Conservation (phyloP, 1,139 yeast genomes). For the Barnettozyma hawaiiensis region DNA sequence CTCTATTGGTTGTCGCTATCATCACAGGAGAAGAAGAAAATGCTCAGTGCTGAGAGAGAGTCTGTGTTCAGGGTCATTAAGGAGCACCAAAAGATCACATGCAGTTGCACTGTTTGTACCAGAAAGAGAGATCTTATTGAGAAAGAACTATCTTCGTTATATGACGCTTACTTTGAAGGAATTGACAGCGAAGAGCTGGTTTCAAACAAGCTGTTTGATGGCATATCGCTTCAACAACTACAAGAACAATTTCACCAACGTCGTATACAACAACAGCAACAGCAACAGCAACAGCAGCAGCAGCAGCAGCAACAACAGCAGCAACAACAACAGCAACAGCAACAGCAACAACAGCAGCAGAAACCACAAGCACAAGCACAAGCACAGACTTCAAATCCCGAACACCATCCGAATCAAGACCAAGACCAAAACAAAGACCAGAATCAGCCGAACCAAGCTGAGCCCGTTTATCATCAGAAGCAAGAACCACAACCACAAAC, state of each 20-base stretch:
- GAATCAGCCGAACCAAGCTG: not conserved
- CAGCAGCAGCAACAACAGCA: slow-evolving; percentile 4
- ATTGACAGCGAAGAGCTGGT: slow-evolving; percentile 18
- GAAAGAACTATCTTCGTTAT: slow-evolving; percentile 72
- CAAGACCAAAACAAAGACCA: not conserved
- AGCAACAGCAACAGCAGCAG: slow-evolving; percentile 7
- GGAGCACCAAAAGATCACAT: slow-evolving; percentile 48
- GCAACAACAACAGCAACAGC: not conserved
- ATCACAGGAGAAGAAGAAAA: slow-evolving; percentile 52
- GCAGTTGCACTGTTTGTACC: slow-evolving; percentile 80
- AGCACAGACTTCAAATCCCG: not conserved
- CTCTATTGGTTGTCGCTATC: slow-evolving; percentile 68
- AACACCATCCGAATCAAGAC: not conserved
- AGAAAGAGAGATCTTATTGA: slow-evolving; percentile 68
- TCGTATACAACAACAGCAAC: slow-evolving; percentile 2
- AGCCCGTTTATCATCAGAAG: not conserved
- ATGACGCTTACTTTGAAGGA: slow-evolving; percentile 42
- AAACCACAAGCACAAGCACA: not conserved
- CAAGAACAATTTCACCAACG: slow-evolving; percentile 4
- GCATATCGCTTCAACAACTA: slow-evolving; percentile 2
- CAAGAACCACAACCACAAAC: not conserved
- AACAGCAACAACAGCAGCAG: not conserved
- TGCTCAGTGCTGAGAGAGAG: slow-evolving; percentile 64
- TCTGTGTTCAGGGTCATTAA: slow-evolving; percentile 63
- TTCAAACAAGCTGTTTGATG: slow-evolving; percentile 19